These are phyloP conservation scores for Astrothelium macrocarpum DNA, from an alignment of 495 filamentous ascomycete species.

Conservation along the genomic window DNA sequence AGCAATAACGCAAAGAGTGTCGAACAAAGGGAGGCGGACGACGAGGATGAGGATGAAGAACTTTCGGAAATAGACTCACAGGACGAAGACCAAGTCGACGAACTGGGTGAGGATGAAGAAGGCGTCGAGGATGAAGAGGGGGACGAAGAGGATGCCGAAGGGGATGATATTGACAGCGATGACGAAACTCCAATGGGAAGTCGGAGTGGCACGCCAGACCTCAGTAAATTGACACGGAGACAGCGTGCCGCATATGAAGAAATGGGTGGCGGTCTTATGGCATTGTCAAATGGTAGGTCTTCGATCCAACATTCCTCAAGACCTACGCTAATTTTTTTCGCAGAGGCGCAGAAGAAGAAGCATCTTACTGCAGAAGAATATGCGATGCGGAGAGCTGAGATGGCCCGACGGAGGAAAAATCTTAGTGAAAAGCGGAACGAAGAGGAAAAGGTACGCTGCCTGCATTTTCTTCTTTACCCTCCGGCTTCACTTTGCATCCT, in stretches of 20 bases:
- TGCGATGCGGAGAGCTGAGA: constrained; percentile 88
- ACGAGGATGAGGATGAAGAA: constrained; percentile 39
- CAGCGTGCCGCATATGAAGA: constrained; percentile 69
- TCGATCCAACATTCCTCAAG: not conserved
- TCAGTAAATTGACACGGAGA: constrained; percentile 78
- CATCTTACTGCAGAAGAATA: constrained; percentile 87
- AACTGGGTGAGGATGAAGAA: constrained; percentile 44
- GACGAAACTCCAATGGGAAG: constrained; percentile 48
- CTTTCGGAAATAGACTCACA: constrained; percentile 36
- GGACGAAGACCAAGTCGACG: constrained; percentile 45
- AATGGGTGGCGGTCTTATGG: constrained; percentile 60
- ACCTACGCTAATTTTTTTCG: constrained; percentile 9
- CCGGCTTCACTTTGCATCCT: not conserved
- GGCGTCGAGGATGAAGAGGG: constrained; percentile 43
- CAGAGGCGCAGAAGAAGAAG: constrained; percentile 90
- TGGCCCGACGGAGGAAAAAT: constrained; percentile 90
- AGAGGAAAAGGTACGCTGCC: constrained; percentile 75
- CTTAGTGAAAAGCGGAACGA: constrained; percentile 97
- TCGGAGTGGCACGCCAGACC: constrained; percentile 60
- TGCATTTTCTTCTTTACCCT: constrained; percentile 8
- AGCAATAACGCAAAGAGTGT: constrained; percentile 40
- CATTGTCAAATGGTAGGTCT: constrained; percentile 68
- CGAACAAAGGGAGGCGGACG: constrained; percentile 52
- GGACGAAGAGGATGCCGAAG: constrained; percentile 34
- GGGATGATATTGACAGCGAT: constrained; percentile 56